Percentiles rank a stretch among this genome's conserved stretches.
These are phyloP conservation scores for Cicer chorassanicum DNA, from an alignment of 306 rosid genomes.

Conservation along the genomic window DNA sequence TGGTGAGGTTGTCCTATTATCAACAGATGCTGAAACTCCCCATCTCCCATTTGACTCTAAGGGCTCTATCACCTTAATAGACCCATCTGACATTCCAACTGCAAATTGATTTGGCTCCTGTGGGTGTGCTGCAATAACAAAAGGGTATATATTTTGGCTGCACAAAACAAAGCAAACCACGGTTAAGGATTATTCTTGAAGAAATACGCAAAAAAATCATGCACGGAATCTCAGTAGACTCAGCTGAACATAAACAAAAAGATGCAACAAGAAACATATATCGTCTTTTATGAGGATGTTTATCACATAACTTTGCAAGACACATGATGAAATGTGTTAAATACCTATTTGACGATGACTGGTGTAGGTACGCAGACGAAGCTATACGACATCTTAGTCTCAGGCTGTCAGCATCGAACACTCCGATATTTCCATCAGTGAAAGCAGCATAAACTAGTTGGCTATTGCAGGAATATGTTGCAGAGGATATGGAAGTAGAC, in stretches of 20 bases:
- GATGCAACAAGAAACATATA: slow-evolving; percentile 7
- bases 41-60: slow-evolving; percentile 39
- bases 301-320: not conserved
- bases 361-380: slow-evolving; percentile 64
- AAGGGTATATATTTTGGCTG: slow-evolving; percentile 63
- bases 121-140: slow-evolving; percentile 69
- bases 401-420: slow-evolving; percentile 72
- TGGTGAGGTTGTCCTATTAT: slow-evolving; percentile 57
- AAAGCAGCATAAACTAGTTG: slow-evolving; percentile 69
- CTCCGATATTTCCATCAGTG: slow-evolving; percentile 78
- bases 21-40: slow-evolving; percentile 41
- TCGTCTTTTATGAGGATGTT: slow-evolving; percentile 7
- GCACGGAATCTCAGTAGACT: not conserved
- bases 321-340: slow-evolving; percentile 10
- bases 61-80: slow-evolving; percentile 51
- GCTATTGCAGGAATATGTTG: slow-evolving; percentile 76
- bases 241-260: not conserved
- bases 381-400: slow-evolving; percentile 72
- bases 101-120: slow-evolving; percentile 70
- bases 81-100: slow-evolving; percentile 71
- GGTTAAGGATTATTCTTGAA: slow-evolving; percentile 23
- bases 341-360: slow-evolving; percentile 58
- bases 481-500: slow-evolving; percentile 61
- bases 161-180: slow-evolving; percentile 44
- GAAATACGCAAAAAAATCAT: not conserved